phyloP scores from a whole-genome alignment of 192 early-diverging fungal species.

The Mortierella hygrophila region DNA sequence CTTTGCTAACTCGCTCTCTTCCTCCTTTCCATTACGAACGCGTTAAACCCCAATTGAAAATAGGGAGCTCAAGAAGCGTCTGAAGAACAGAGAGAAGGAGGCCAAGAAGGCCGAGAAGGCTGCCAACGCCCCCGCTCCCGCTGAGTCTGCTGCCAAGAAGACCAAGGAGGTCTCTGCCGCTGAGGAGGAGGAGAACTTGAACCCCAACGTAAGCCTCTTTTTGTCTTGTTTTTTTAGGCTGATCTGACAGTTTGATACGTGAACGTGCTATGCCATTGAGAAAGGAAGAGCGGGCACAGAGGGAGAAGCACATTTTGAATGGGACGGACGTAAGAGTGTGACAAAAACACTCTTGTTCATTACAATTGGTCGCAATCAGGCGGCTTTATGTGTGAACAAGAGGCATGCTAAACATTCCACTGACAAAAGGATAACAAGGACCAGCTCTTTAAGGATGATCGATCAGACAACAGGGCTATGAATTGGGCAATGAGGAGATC shows the following conservation, averaged over 20 bases:
- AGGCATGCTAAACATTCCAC: too few species aligned
- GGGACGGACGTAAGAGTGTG: too few species aligned
- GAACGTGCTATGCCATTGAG: not conserved
- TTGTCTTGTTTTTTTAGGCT: not conserved
- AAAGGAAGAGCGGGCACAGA: not conserved
- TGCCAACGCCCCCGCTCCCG: constrained; percentile 69
- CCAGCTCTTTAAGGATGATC: too few species aligned
- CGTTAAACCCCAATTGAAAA: not conserved
- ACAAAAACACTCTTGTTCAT: too few species aligned
- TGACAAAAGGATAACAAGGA: too few species aligned
- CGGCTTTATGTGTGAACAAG: too few species aligned
- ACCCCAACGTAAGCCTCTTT: constrained; percentile 77
- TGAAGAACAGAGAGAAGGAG: constrained; percentile 93
- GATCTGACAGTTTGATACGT: not conserved
- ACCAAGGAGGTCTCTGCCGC: constrained; percentile 68
- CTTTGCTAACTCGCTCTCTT: not conserved
- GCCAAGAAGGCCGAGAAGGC: constrained; percentile 77
- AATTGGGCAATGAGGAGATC: too few species aligned
- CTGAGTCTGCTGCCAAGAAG: constrained; percentile 56
- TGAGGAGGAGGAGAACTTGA: constrained; percentile 85
- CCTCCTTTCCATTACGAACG: not conserved
- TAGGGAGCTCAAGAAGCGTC: constrained; percentile 93
- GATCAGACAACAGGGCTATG: too few species aligned
- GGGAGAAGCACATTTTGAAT: too few species aligned
- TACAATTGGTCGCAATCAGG: too few species aligned